Evolutionary conservation across 768 basidiomycete species (phyloP).

Genomic region (Imleria badia): DNA sequence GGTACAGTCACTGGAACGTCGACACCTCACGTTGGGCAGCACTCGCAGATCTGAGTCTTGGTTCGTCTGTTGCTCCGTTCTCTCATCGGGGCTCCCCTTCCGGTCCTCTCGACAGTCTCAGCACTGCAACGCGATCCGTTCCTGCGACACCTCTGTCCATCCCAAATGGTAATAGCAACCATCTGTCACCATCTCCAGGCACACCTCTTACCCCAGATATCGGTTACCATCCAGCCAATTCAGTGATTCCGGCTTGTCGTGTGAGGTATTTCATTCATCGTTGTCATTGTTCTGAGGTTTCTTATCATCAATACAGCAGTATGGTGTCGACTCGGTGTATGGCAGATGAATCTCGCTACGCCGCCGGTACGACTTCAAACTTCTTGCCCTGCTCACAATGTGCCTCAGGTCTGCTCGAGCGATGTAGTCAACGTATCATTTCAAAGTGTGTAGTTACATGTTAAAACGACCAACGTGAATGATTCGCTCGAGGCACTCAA

Average conservation of each 20-base stretch:
- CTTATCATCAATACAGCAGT: conserved; percentile 40
- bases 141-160: conserved; percentile 74
- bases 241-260: conserved; percentile 53
- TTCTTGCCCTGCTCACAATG: no score
- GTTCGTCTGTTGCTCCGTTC: conserved; percentile 37
- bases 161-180: conserved; percentile 42
- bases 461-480: no score
- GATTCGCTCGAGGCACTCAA: no score
- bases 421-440: no score
- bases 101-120: conserved; percentile 58
- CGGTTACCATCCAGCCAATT: conserved; percentile 61
- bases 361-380: no score
- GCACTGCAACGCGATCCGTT: conserved; percentile 70
- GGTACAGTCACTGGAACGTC: conserved; percentile 56
- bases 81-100: conserved; percentile 79
- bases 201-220: conserved; percentile 62
- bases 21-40: conserved; percentile 64
- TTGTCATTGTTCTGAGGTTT: conserved; percentile 3
- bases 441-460: no score
- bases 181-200: conserved; percentile 62
- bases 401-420: no score
- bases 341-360: conserved; percentile 52
- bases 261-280: conserved; percentile 44
- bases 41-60: conserved; percentile 49
- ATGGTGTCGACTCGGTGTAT: conserved; percentile 55